phyloP scores from a whole-genome alignment of 768 basidiomycete species.

The Tricholoma flavovirens region DNA sequence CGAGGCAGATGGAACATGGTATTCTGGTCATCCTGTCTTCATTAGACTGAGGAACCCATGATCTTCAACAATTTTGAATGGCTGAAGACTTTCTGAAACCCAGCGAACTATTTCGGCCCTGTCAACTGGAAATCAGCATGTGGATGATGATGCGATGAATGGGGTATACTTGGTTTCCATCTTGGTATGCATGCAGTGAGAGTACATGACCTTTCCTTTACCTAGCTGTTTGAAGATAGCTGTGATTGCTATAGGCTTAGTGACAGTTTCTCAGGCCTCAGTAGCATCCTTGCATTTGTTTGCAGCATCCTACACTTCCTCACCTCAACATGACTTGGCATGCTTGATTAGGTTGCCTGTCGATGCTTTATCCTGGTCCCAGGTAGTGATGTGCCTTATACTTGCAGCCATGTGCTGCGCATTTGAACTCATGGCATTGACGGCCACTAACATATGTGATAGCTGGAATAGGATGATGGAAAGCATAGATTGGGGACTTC shows the following conservation, averaged over 20 bases:
- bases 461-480: too few relatives aligned
- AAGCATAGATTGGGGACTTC: too few relatives aligned
- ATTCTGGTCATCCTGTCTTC: too few relatives aligned
- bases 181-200: neutral
- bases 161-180: neutral
- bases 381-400: neutral
- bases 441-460: neutral
- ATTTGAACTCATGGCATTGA: neutral
- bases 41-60: too few relatives aligned
- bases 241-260: neutral
- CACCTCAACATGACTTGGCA: neutral
- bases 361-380: neutral
- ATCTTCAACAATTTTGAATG: too few relatives aligned
- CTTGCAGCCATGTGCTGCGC: neutral
- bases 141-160: neutral
- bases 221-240: too few relatives aligned
- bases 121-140: neutral
- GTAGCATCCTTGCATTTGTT: neutral
- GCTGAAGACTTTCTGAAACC: too few relatives aligned
- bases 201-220: neutral
- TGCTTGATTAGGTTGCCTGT: too few relatives aligned
- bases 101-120: neutral
- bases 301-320: neutral
- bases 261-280: neutral
- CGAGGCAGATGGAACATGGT: too few relatives aligned